Evolutionary conservation across 225 moss, liverwort and hornwort species (phyloP), one percentile per base, ranked within the genome.

Genomic region (Neckera pumila): DNA sequence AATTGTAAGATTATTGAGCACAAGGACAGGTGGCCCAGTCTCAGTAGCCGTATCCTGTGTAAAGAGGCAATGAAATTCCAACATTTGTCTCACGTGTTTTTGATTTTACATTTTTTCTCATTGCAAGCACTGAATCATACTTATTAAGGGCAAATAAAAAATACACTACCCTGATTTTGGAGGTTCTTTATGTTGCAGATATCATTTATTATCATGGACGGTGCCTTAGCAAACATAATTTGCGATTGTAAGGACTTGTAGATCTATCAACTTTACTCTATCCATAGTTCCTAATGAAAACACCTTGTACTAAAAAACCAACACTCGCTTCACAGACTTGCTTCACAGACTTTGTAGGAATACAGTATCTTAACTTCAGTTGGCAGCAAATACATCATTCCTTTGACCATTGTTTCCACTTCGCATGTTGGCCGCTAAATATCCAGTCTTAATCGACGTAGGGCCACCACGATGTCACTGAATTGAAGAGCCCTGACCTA

Each of bases 341-440:
- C 16, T 42, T 45, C 45, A 59, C 38, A 38, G 49, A 54, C 18
- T 56, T 27, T 53, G 53, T 13, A 31, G 57, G 59, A 58, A 45
- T 71, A 51, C 51, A 51, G 51, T 51, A 56, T 47, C 64, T 56
- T 86, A 92, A 91, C 91, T 45, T 47, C 47, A 47, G 47, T 91
- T 92, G 49, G 85, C 86, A 83, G 87, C 91, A 83, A 92, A 92
- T 67, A 88, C 80, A 36, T 91, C 89, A 26, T 92, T 89, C 51
- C 92, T 84, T 34, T 86, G 84, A 5, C 92, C 92, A 80, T 86
- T 88, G 70, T 76, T 91, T 56, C 85, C 36, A 12, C 91, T 92
- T 51, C 88, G 75, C 9, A 92, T 89, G 88, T 89, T 89, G 66
- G 89, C 89, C 89, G 89, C 25, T 91, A 91, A 64, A 92, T 89